phyloP scores from a whole-genome alignment of 768 basidiomycete species.

The Xerocomellus chrysenteron region DNA sequence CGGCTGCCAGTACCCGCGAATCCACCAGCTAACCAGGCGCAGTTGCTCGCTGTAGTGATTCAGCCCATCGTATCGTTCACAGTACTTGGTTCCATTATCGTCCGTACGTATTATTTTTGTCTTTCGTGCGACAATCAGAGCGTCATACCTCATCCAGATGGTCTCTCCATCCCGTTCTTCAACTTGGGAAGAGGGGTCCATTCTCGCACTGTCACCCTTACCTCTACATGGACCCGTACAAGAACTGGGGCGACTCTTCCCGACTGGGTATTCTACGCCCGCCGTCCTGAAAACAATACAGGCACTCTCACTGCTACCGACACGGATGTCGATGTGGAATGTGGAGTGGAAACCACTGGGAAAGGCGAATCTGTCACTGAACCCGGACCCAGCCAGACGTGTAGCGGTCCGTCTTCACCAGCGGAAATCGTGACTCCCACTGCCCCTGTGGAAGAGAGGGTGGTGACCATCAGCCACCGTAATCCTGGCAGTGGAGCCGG shows the following conservation, averaged over 20 bases:
- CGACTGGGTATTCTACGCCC: conserved; percentile 46
- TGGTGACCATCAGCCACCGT: background rate
- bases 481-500: background rate
- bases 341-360: conserved; percentile 6
- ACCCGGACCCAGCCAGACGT: background rate
- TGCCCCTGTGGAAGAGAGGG: background rate
- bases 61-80: conserved; percentile 87
- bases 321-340: conserved; percentile 20
- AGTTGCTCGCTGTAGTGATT: conserved; percentile 68
- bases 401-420: background rate
- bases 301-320: background rate
- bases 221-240: conserved; percentile 42
- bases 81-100: conserved; percentile 82
- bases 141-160: conserved; percentile 42
- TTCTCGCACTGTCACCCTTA: conserved; percentile 47
- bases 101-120: conserved; percentile 51
- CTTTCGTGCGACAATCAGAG: background rate
- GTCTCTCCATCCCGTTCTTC: conserved; percentile 70
- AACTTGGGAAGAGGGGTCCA: conserved; percentile 47
- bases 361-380: background rate
- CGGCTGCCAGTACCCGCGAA: conserved; percentile 54
- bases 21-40: conserved; percentile 67
- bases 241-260: conserved; percentile 31
- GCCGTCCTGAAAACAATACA: conserved; percentile 20
- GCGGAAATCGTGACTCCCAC: background rate